These are phyloP conservation scores for Fraxinus dipetala DNA, from an alignment of 305 asterid species.

Conservation along the genomic window DNA sequence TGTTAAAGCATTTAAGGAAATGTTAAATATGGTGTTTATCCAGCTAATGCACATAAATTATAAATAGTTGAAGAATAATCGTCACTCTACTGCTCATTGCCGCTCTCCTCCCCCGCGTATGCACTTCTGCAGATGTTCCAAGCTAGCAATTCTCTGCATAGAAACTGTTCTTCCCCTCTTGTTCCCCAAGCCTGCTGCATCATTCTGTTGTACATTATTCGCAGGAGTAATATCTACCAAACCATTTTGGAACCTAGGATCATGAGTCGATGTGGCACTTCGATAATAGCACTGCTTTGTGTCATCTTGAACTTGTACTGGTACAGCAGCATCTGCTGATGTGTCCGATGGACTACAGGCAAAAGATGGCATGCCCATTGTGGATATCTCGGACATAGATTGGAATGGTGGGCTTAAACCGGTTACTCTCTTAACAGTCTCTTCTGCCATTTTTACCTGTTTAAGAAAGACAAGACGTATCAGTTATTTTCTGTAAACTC, in stretches of 20 bases:
- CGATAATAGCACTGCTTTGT: slow-evolving; percentile 47
- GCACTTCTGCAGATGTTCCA: slow-evolving; percentile 90
- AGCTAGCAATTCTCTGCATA: slow-evolving; percentile 86
- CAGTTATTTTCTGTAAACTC: background rate
- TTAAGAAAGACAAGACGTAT: background rate
- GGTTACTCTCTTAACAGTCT: slow-evolving; percentile 79
- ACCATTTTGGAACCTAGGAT: slow-evolving; percentile 47
- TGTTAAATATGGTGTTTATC: background rate
- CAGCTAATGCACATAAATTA: background rate
- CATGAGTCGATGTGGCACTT: slow-evolving; percentile 31
- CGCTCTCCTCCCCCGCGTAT: slow-evolving; percentile 57
- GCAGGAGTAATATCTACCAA: slow-evolving; percentile 40
- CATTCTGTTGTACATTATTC: slow-evolving; percentile 37
- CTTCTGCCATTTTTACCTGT: slow-evolving; percentile 86
- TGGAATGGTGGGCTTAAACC: slow-evolving; percentile 80
- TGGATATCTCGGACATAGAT: slow-evolving; percentile 72
- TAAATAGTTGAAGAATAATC: background rate
- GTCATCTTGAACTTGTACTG: slow-evolving; percentile 34
- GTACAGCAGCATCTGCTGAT: slow-evolving; percentile 65
- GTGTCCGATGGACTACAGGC: slow-evolving; percentile 58
- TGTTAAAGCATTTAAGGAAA: background rate
- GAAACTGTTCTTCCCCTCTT: slow-evolving; percentile 70
- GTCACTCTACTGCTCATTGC: slow-evolving; percentile 11
- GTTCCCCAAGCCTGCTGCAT: slow-evolving; percentile 33
- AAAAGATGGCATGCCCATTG: slow-evolving; percentile 56